Conservation (phyloP, 441 rosid genomes). For the Aleurites moluccanus region DNA sequence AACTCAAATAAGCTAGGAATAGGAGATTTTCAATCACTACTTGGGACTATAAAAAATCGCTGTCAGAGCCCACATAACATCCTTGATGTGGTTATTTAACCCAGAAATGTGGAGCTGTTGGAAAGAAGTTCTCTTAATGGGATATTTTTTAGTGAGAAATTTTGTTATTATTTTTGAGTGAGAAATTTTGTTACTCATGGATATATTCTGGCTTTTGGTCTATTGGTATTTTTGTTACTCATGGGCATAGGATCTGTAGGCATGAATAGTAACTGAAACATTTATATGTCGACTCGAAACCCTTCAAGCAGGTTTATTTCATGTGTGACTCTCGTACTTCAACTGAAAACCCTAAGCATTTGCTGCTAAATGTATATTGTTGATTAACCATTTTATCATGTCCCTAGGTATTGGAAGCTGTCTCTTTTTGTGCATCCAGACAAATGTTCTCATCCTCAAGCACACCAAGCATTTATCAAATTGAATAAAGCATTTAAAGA, state of each 20-base stretch:
- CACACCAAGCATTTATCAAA: slow-evolving; percentile 78
- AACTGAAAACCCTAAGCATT: neutral
- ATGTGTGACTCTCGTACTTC: neutral
- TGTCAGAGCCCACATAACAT: neutral
- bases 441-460: slow-evolving; percentile 94
- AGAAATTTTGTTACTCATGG: neutral
- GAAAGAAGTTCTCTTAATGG: neutral
- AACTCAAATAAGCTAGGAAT: neutral
- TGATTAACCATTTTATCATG: neutral
- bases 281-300: neutral
- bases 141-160: neutral
- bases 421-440: slow-evolving; percentile 96
- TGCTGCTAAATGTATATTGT: neutral
- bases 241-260: neutral
- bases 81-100: neutral
- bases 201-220: neutral
- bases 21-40: neutral
- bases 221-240: neutral
- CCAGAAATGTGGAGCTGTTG: neutral
- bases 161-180: neutral
- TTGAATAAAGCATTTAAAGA: slow-evolving; percentile 89
- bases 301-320: neutral
- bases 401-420: slow-evolving; percentile 85
- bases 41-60: neutral
- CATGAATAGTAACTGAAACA: neutral